Percentiles rank a stretch among this genome's conserved stretches.
These are phyloP conservation scores for Mallotus repandus DNA, from an alignment of 441 rosid genomes.

Conservation along the genomic window DNA sequence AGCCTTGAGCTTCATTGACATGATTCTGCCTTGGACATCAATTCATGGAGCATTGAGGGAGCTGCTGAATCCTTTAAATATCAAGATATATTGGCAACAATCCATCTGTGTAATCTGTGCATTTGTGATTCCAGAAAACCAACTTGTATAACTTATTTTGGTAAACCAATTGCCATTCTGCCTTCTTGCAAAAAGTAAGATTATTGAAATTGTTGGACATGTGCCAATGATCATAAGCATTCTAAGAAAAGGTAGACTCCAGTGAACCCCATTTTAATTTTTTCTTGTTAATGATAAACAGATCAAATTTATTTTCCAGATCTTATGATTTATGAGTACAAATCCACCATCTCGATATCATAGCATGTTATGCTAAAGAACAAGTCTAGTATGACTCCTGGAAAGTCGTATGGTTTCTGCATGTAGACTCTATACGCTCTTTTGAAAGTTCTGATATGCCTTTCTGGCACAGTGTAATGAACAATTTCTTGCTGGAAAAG, in stretches of 20 bases:
- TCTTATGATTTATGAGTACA: not conserved
- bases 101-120: not conserved
- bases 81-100: not conserved
- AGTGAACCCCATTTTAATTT: not conserved
- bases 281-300: not conserved
- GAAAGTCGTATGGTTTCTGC: not conserved
- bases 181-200: not conserved
- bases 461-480: not conserved
- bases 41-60: not conserved
- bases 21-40: conserved; percentile 11
- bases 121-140: not conserved
- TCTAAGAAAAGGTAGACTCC: not conserved
- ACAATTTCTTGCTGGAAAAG: too few species aligned
- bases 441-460: not conserved
- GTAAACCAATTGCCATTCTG: not conserved
- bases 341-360: not conserved
- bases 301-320: not conserved
- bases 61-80: conserved; percentile 13
- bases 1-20: not conserved
- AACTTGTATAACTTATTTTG: conserved; percentile 2
- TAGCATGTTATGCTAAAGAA: not conserved
- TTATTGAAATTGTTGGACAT: not conserved
- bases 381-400: not conserved
- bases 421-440: not conserved
- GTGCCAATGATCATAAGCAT: not conserved